Base-by-base conservation (phyloP, 768 basidiomycete species). In the Boletus sensibilis region DNA sequence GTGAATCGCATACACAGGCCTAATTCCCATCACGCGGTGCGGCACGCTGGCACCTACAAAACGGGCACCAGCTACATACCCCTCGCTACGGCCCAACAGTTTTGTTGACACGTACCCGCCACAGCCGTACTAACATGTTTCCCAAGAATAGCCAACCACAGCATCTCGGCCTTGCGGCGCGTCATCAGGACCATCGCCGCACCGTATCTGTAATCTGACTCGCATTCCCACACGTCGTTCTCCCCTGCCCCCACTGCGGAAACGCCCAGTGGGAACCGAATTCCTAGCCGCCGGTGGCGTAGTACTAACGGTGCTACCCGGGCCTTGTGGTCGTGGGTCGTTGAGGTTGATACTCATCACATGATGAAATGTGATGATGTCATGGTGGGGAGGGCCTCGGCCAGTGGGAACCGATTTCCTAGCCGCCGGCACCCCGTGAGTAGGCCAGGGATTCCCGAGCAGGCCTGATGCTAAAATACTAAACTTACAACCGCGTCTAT, bases 11-110 rank as follows among this genome's bases (percentile, higher is more conserved):
- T 81, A 82, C 0, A 81, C 78, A 4, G 95, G 95, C 1, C 91
- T 94, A 67, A 95, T 79, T 48, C 91, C 91, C 92, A 94, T 94
- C 41, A 94, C 80, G 21, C 91, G 83, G 1, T 92, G 93, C 3
- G 88, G 79, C 14, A 86, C 75, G n/a, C n/a, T n/a, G n/a, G n/a
- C n/a, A 51, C 90, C 89, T 83, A 53, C 23, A 4, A 35, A 35
- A 43, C 9, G 31, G 18, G 35, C 23, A 35, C n/a, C 33, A 59
- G 39, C 7, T 46, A 49, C 31, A 14, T 25, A 23, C 5, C 14
- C 10, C 6, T 42, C 39, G 20, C 27, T 4, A 3, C 5, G 5
- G 8, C 14, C 8, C 27, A 21, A 21, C 16, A 18, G 2, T 2
- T 20, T 18, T 13, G 27, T 35, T 12, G 8, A 13, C 31, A 65